These are phyloP conservation scores for Hymenoscyphus occultus DNA, from an alignment of 2,329 filamentous ascomycete genomes.

Conservation along the genomic window DNA sequence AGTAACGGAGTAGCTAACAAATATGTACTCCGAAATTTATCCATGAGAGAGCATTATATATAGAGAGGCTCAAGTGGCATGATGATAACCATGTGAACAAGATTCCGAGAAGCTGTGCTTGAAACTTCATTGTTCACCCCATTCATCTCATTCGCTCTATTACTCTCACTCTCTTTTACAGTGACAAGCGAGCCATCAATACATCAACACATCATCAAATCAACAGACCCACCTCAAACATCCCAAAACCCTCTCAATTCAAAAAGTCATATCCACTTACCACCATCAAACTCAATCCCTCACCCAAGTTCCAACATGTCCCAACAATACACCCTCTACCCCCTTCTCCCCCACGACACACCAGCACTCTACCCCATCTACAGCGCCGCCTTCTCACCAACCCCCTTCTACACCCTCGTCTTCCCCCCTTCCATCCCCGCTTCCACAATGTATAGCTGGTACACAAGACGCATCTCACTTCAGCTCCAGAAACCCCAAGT, in stretches of 20 bases:
- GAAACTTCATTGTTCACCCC: too few relatives aligned
- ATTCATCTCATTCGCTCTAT: too few relatives aligned
- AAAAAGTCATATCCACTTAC: conserved; percentile 18
- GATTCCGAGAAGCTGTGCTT: too few relatives aligned
- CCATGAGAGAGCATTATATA: too few relatives aligned
- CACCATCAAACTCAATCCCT: not conserved
- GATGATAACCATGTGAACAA: too few relatives aligned
- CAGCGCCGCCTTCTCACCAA: conserved; percentile 30
- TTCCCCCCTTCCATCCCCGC: conserved; percentile 20
- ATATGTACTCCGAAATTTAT: not conserved
- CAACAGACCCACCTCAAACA: too few relatives aligned
- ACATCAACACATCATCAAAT: too few relatives aligned
- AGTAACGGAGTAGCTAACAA: not conserved
- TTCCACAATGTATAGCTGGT: conserved; percentile 31
- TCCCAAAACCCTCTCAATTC: too few relatives aligned
- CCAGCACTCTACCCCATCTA: conserved; percentile 35
- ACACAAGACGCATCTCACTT: conserved; percentile 29
- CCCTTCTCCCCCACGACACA: conserved; percentile 29
- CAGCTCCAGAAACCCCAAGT: conserved; percentile 34
- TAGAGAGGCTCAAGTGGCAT: too few relatives aligned
- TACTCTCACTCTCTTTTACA: too few relatives aligned
- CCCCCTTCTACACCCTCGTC: conserved; percentile 33
- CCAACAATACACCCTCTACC: conserved; percentile 12
- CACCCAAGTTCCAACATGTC: not conserved
- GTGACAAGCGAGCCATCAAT: too few relatives aligned